Evolutionary conservation across 345 rosid genomes (phyloP).

Genomic region (Eucalyptus fibrosa): DNA sequence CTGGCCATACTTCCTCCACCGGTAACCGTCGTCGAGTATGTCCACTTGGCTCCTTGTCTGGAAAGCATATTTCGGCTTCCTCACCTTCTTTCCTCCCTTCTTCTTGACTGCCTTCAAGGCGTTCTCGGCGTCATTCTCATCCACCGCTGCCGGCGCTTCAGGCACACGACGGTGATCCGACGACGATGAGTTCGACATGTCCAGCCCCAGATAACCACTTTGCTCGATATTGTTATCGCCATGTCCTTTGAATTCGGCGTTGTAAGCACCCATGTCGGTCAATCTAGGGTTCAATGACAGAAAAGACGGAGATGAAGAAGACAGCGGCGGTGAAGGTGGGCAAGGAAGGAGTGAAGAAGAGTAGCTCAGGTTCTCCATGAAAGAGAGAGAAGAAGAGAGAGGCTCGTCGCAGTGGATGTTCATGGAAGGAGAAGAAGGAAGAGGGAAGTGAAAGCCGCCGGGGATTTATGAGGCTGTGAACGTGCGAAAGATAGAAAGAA

Average conservation of each 20-base stretch:
- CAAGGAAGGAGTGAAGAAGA: not conserved
- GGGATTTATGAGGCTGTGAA: not conserved
- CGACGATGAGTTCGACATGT: not conserved
- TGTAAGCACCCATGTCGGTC: not conserved
- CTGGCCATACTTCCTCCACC: constrained; percentile 1
- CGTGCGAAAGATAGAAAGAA: not conserved
- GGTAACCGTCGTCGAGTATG: not conserved
- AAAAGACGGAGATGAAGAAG: constrained; percentile 7
- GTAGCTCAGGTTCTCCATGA: constrained; percentile 1
- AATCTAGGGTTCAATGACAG: not conserved
- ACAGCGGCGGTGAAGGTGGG: not conserved
- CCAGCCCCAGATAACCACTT: not conserved
- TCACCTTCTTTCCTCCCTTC: not conserved
- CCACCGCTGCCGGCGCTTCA: not conserved
- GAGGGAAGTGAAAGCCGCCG: not conserved
- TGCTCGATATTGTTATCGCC: not conserved
- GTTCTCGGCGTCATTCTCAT: not conserved
- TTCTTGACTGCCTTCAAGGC: not conserved
- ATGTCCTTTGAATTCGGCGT: not conserved
- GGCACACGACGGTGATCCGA: not conserved
- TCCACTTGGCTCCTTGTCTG: not conserved
- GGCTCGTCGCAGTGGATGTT: too few species aligned
- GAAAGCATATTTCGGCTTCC: not conserved
- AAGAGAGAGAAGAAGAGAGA: not conserved
- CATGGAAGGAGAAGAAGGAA: not conserved